Evolutionary conservation across 2,329 filamentous ascomycete species (phyloP), one percentile per base, ranked within the genome.

Genomic region (Setomelanomma holmii): DNA sequence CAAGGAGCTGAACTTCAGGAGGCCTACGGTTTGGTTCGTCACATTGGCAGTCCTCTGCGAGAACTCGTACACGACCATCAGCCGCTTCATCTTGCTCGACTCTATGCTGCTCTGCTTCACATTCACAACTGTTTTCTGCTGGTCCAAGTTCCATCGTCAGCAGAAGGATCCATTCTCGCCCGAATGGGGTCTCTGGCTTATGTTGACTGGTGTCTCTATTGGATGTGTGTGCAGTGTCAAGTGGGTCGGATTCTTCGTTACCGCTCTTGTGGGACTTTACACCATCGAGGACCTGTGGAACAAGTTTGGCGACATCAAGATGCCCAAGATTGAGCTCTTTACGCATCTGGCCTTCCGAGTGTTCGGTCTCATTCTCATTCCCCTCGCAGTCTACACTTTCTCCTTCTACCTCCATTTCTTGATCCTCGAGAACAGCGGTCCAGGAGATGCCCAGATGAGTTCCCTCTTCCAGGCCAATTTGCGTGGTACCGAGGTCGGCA

Each of bases 381-480:
- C 95, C 5, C 81, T 96, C 70, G 79, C 93, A 52, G 91, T 99
- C 67, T 99, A 99, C 80, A 88, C 97, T 78, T 88, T 97, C 73
- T 96, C 92, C 38, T 99, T 99, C 76, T 96, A 90, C 66, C 78
- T 96, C 47, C 95, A 99, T 78, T 99, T 99, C 76, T 83, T 91
- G 57, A 91, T 99, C 58, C 85, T 99, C 52, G 91, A 96, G 76
- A 93, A 91, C 78, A 93, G 89, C 66, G 95, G 95, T 17, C 95
- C 96, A 6, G 95, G 95, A 48, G 95, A 99, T 79, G 95, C 95
- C n/a, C 95, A 99, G 78, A 99, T 99, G 95, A 97, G 93, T 79
- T 99, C 95, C 21, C 86, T 99, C 44, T 99, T 99, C 84, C 95
- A 99, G 76, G 95, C 96, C 41, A 99, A 99, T 72, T 84, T 99